These are phyloP conservation scores for Gaeumannomyces tritici DNA, from an alignment of 2,329 filamentous ascomycete genomes.

Conservation along the genomic window DNA sequence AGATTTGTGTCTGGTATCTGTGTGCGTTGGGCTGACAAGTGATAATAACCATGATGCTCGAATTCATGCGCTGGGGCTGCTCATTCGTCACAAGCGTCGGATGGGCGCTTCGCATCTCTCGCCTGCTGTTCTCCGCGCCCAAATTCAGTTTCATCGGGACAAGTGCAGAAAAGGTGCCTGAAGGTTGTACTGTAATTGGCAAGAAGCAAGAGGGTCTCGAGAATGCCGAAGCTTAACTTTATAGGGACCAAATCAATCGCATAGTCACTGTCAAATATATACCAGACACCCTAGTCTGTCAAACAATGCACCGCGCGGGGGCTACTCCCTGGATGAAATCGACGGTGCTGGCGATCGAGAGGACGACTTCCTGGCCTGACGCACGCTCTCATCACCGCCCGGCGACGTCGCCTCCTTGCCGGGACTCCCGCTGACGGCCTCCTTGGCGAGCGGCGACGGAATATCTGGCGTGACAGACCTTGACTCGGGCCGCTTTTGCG, in stretches of 20 bases:
- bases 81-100: too few species aligned
- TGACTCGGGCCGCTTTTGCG: constrained; percentile 36
- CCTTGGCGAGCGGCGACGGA: constrained; percentile 41
- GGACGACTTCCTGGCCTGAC: background rate
- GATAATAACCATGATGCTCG: too few species aligned
- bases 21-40: too few species aligned
- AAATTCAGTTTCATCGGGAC: background rate
- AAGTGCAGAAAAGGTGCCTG: too few species aligned
- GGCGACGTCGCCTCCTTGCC: background rate
- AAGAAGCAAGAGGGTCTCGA: background rate
- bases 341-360: background rate
- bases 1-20: background rate
- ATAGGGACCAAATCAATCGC: background rate
- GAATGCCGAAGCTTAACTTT: background rate
- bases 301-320: background rate
- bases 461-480: constrained; percentile 45
- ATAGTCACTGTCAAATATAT: background rate
- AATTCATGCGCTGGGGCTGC: background rate
- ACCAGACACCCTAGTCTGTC: background rate
- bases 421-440: constrained; percentile 23
- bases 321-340: background rate
- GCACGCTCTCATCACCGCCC: background rate
- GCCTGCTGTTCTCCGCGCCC: background rate
- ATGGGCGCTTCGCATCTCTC: background rate
- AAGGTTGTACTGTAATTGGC: too few species aligned